A percentile compares a stretch with the other conserved stretches of the same genome.
Conservation (phyloP, 148 eudicot genomes). For the Limonium bicolor region DNA sequence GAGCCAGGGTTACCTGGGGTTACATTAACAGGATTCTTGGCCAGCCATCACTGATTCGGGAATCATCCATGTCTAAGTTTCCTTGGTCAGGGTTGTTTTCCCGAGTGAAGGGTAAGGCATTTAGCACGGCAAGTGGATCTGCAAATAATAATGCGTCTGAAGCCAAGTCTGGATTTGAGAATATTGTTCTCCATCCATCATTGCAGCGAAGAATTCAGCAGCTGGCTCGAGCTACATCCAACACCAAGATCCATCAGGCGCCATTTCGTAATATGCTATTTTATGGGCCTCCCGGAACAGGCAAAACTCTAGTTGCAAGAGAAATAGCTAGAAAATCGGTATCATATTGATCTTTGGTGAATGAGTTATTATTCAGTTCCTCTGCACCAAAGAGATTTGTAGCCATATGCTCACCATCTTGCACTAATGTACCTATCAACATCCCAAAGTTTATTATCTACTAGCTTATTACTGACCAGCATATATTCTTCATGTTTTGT, state of each 20-base stretch:
- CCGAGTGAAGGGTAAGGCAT: slow-evolving; percentile 25
- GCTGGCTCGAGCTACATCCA: slow-evolving; percentile 88
- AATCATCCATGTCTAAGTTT: slow-evolving; percentile 82
- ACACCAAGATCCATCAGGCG: slow-evolving; percentile 84
- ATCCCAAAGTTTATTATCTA: too few species aligned
- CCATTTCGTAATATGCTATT: slow-evolving; percentile 98
- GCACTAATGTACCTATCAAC: too few species aligned
- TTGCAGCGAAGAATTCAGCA: slow-evolving; percentile 76
- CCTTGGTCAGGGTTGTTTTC: slow-evolving; percentile 54
- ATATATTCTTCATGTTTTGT: slow-evolving; percentile 2
- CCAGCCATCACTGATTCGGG: slow-evolving; percentile 91
- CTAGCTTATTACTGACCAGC: background rate
- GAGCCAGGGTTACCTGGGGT: slow-evolving; percentile 91
- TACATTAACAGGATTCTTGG: slow-evolving; percentile 86
- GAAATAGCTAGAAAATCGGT: slow-evolving; percentile 94
- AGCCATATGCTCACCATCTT: background rate
- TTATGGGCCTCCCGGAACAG: slow-evolving; percentile 98
- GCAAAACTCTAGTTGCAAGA: slow-evolving; percentile 94
- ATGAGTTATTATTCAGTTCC: background rate
- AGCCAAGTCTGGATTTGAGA: slow-evolving; percentile 46
- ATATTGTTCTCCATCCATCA: slow-evolving; percentile 73
- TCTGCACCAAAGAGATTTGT: background rate
- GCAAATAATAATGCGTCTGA: slow-evolving; percentile 24
- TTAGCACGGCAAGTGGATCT: slow-evolving; percentile 30
- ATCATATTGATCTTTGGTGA: slow-evolving; percentile 1